phyloP scores from a whole-genome alignment of 139 green algal genomes.

The Closterium sp. region DNA sequence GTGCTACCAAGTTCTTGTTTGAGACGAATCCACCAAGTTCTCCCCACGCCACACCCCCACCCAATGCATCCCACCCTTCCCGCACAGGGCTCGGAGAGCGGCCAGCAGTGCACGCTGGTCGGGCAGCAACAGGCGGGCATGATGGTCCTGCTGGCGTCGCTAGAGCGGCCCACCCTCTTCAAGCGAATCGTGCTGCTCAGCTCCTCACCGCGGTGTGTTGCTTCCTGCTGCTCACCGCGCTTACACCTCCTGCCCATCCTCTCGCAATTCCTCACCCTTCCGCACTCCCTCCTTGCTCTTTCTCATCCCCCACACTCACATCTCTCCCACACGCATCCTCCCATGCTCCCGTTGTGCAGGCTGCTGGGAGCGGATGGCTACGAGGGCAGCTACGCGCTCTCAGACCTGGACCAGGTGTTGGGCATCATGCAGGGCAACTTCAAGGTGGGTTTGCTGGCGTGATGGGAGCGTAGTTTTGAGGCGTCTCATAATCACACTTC shows the following conservation, averaged over 20 bases:
- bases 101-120: conserved; percentile 26
- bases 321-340: background rate
- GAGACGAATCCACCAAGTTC: no score
- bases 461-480: no score
- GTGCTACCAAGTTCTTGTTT: no score
- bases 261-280: no score
- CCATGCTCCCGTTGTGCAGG: background rate
- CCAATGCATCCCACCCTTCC: background rate
- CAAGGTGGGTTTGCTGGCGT: background rate
- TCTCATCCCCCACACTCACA: background rate
- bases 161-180: conserved; percentile 30
- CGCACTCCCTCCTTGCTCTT: background rate
- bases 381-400: conserved; percentile 12
- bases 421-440: conserved; percentile 22
- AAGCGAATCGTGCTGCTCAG: conserved; percentile 24
- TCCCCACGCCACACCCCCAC: no score
- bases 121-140: conserved; percentile 44
- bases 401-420: conserved; percentile 25
- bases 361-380: conserved; percentile 6
- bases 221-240: no score
- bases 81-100: background rate
- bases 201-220: background rate
- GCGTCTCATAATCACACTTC: no score
- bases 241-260: no score
- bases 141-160: conserved; percentile 21